Evolutionary conservation across 1,284 basidiomycete species (phyloP).

Genomic region (Lentinula novae-zelandiae): DNA sequence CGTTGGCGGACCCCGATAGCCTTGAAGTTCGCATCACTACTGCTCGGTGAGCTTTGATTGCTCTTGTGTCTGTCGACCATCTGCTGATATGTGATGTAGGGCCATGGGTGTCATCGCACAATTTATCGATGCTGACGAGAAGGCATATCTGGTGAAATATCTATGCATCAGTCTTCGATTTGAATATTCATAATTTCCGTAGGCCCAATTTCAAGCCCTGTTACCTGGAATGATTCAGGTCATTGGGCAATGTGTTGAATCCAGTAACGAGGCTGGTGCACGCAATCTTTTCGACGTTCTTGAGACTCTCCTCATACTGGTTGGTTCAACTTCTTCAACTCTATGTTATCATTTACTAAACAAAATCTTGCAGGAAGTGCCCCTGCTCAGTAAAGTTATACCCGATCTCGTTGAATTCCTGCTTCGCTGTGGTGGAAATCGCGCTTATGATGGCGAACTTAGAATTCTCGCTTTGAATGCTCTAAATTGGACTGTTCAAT

Average conservation of each 20-base stretch:
- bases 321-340: conserved; percentile 30
- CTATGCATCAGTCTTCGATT: background rate
- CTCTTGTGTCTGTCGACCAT: background rate
- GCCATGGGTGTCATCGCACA: conserved; percentile 91
- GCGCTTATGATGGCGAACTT: conserved; percentile 74
- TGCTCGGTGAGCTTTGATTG: conserved; percentile 51
- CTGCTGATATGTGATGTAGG: conserved; percentile 34
- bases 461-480: conserved; percentile 93
- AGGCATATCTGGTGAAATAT: conserved; percentile 74
- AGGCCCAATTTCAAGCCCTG: conserved; percentile 88
- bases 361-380: conserved; percentile 67
- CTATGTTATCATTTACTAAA: conserved; percentile 10
- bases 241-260: conserved; percentile 84
- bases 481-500: conserved; percentile 94
- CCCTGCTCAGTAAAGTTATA: conserved; percentile 87
- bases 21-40: conserved; percentile 91
- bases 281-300: conserved; percentile 94
- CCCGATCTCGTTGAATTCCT: conserved; percentile 90
- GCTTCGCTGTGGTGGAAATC: conserved; percentile 82
- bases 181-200: background rate
- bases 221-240: conserved; percentile 91
- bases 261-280: conserved; percentile 78
- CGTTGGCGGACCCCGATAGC: conserved; percentile 87
- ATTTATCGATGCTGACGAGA: conserved; percentile 89
- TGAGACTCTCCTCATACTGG: conserved; percentile 92